Percentiles rank a stretch among this genome's conserved stretches.
These are phyloP conservation scores for Conticribra weissflogii DNA, from an alignment of 108 stramenopile genomes.

Conservation along the genomic window DNA sequence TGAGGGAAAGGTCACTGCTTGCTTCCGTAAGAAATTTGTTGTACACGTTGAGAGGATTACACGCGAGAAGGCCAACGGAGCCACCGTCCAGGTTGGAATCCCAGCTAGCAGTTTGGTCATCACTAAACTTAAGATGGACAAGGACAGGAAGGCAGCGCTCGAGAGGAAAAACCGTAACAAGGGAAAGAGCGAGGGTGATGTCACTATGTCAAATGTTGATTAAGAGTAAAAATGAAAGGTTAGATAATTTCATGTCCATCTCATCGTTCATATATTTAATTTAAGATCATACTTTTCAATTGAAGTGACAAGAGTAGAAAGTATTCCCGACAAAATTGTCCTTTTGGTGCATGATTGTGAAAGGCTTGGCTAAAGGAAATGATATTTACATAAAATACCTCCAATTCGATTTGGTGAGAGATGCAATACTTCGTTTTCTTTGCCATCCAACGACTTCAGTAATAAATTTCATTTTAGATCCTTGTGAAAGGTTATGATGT, in stretches of 20 bases:
- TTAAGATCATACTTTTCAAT: background rate
- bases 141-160: constrained; percentile 96
- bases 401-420: too few relatives aligned
- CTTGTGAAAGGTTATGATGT: too few relatives aligned
- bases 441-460: too few relatives aligned
- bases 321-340: too few relatives aligned
- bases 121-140: constrained; percentile 99
- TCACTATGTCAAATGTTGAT: constrained; percentile 96
- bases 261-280: too few relatives aligned
- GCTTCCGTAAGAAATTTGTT: constrained; percentile 98
- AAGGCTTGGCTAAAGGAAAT: too few relatives aligned
- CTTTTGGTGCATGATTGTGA: too few relatives aligned
- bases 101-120: constrained; percentile 95
- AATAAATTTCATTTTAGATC: too few relatives aligned
- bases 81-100: constrained; percentile 92
- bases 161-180: constrained; percentile 94
- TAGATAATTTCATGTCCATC: background rate
- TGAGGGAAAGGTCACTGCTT: constrained; percentile 97
- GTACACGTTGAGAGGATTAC: constrained; percentile 97
- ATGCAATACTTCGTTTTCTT: too few relatives aligned
- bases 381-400: too few relatives aligned
- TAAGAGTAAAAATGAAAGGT: constrained; percentile 54
- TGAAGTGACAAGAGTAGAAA: too few relatives aligned
- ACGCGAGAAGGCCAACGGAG: constrained; percentile 97
- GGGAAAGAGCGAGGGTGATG: constrained; percentile 71